A percentile compares a stretch with the other conserved stretches of the same genome.
phyloP scores from a whole-genome alignment of 306 rosid species.

The Gastrolobium villosum region DNA sequence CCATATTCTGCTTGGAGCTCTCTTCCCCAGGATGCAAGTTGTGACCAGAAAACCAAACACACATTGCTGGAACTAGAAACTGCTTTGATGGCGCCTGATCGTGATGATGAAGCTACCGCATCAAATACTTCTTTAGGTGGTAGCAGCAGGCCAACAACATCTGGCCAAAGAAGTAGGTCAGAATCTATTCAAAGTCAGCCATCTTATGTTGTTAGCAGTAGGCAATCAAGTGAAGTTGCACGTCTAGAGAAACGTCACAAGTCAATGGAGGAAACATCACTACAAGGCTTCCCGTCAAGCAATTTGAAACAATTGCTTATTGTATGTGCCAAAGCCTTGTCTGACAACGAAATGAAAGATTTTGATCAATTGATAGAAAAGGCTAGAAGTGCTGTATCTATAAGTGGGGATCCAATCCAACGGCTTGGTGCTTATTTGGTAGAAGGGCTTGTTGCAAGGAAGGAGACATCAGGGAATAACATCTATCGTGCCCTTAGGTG shows the following conservation, averaged over 20 bases:
- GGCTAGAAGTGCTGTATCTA: slow-evolving; percentile 75
- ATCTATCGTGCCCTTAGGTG: slow-evolving; percentile 76
- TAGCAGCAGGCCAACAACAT: slow-evolving; percentile 43
- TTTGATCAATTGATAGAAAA: slow-evolving; percentile 65
- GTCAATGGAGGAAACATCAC: slow-evolving; percentile 54
- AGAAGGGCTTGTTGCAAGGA: slow-evolving; percentile 92
- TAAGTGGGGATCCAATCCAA: slow-evolving; percentile 82
- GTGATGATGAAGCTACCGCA: slow-evolving; percentile 56
- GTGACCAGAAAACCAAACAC: slow-evolving; percentile 49
- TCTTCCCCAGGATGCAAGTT: slow-evolving; percentile 50
- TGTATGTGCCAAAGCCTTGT: slow-evolving; percentile 74
- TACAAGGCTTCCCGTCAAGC: slow-evolving; percentile 53
- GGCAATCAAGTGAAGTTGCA: slow-evolving; percentile 50
- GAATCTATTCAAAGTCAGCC: slow-evolving; percentile 48
- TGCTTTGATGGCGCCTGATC: slow-evolving; percentile 73
- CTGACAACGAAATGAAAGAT: slow-evolving; percentile 57
- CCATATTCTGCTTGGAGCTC: slow-evolving; percentile 51
- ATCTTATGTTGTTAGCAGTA: slow-evolving; percentile 43
- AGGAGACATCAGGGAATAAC: slow-evolving; percentile 74
- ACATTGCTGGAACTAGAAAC: slow-evolving; percentile 71
- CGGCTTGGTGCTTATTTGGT: slow-evolving; percentile 91
- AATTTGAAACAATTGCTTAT: slow-evolving; percentile 74
- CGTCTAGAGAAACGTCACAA: slow-evolving; percentile 64
- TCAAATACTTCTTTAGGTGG: slow-evolving; percentile 51
- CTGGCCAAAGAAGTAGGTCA: slow-evolving; percentile 53